Evolutionary conservation across 179 eudicot genomes (phyloP).

Genomic region (Vitellaria paradoxa): DNA sequence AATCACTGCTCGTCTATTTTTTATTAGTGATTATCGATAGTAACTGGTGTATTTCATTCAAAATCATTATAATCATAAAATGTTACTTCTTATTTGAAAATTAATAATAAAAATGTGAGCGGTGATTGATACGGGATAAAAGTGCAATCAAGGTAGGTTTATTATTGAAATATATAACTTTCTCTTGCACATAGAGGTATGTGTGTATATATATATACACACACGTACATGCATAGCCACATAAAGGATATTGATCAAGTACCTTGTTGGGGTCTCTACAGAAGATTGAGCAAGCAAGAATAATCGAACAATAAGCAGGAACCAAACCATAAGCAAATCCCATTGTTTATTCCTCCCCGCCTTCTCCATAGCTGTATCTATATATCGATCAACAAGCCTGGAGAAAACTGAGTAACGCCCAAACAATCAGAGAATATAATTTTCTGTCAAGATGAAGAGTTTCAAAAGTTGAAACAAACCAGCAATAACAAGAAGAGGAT

Average conservation of each 20-base stretch:
- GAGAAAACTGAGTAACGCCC: neutral
- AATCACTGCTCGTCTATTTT: too few species aligned
- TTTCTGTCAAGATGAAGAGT: neutral
- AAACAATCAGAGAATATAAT: neutral
- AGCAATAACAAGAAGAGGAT: neutral
- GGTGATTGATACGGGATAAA: too few species aligned
- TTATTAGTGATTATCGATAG: too few species aligned
- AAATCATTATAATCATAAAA: too few species aligned
- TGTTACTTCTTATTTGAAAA: too few species aligned
- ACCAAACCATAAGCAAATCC: neutral
- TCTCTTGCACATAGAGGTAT: too few species aligned
- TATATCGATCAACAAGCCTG: neutral
- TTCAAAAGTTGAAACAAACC: neutral
- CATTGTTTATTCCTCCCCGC: neutral
- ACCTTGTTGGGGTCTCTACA: neutral
- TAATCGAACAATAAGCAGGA: neutral
- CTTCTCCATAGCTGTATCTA: slow-evolving; percentile 6
- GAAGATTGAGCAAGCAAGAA: slow-evolving; percentile 5
- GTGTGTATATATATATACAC: too few species aligned
- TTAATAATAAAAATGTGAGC: too few species aligned
- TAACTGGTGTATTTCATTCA: too few species aligned
- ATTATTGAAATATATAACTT: too few species aligned
- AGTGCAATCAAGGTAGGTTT: too few species aligned
- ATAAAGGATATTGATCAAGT: neutral
- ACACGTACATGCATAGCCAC: neutral